These are phyloP conservation scores for Ophiostoma tasmaniense DNA, from an alignment of 2,329 filamentous ascomycete species.

Conservation along the genomic window DNA sequence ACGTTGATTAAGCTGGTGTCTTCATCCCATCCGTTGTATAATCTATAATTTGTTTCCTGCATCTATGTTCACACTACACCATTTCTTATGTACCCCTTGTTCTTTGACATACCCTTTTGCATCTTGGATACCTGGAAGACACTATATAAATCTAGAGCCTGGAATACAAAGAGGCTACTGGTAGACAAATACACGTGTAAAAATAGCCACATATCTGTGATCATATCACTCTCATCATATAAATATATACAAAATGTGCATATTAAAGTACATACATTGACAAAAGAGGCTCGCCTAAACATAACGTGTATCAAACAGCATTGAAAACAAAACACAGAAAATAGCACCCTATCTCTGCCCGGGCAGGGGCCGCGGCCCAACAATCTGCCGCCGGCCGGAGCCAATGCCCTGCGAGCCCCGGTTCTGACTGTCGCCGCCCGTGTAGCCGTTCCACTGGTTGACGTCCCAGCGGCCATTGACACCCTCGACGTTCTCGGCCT, in stretches of 20 bases:
- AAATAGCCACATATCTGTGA: neutral
- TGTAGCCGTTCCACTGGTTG: slow-evolving; percentile 65
- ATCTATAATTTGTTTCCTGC: neutral
- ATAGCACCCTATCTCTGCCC: slow-evolving; percentile 23
- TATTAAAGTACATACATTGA: neutral
- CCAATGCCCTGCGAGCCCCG: slow-evolving; percentile 57
- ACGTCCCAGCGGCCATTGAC: slow-evolving; percentile 65
- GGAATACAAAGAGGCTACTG: neutral
- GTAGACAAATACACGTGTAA: neutral
- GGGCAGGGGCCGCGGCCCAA: slow-evolving; percentile 64
- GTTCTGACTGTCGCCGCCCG: slow-evolving; percentile 68
- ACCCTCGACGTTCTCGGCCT: slow-evolving; percentile 57
- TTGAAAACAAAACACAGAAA: neutral
- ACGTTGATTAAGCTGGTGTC: neutral
- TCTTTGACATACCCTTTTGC: neutral
- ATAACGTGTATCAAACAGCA: neutral
- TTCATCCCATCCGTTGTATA: neutral
- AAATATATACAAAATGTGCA: neutral
- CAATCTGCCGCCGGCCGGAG: slow-evolving; percentile 64
- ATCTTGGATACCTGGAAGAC: neutral
- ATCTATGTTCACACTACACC: too few relatives aligned
- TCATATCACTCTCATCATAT: neutral
- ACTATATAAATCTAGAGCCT: neutral
- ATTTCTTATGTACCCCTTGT: neutral
- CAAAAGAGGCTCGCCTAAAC: neutral